Percentiles rank a stretch among this genome's conserved stretches.
Evolutionary conservation across 257 asterid genomes (phyloP).

Genomic region (Ballota nigra): DNA sequence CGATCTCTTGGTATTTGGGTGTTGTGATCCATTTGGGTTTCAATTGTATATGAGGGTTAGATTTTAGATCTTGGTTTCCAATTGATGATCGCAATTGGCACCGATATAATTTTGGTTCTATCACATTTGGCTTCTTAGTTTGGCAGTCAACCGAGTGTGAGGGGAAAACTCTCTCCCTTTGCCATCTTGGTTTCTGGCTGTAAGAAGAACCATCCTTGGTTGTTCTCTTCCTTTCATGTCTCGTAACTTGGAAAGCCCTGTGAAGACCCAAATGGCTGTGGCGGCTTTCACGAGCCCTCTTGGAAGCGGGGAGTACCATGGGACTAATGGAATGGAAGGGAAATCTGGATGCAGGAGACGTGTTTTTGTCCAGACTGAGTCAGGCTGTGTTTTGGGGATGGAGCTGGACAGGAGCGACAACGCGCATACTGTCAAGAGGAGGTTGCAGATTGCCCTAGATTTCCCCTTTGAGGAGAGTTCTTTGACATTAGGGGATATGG

Average conservation of each 20-base stretch:
- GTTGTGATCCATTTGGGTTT: conserved; percentile 19
- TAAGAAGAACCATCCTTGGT: conserved; percentile 44
- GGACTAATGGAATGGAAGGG: conserved; percentile 62
- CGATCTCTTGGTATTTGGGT: conserved; percentile 13
- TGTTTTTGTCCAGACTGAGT: conserved; percentile 89
- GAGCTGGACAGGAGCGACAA: conserved; percentile 86
- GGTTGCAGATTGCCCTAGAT: conserved; percentile 81
- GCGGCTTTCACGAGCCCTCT: conserved; percentile 74
- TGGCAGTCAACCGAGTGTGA: conserved; percentile 47
- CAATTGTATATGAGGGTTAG: conserved; percentile 1
- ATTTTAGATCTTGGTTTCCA: conserved; percentile 27
- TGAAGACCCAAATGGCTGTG: conserved; percentile 96
- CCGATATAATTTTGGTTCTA: conserved; percentile 24
- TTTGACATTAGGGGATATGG: conserved; percentile 80
- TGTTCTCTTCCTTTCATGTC: conserved; percentile 58
- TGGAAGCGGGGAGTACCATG: conserved; percentile 63
- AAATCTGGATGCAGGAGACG: conserved; percentile 63
- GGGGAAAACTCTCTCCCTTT: conserved; percentile 46
- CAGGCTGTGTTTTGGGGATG: conserved; percentile 92
- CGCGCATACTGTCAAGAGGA: conserved; percentile 87
- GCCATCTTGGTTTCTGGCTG: conserved; percentile 63
- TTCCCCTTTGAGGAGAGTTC: conserved; percentile 90
- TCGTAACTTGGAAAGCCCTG: conserved; percentile 80
- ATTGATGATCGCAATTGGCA: conserved; percentile 47
- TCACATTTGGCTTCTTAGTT: conserved; percentile 52